Conservation (phyloP, 345 rosid genomes). For the Salix udensis region DNA sequence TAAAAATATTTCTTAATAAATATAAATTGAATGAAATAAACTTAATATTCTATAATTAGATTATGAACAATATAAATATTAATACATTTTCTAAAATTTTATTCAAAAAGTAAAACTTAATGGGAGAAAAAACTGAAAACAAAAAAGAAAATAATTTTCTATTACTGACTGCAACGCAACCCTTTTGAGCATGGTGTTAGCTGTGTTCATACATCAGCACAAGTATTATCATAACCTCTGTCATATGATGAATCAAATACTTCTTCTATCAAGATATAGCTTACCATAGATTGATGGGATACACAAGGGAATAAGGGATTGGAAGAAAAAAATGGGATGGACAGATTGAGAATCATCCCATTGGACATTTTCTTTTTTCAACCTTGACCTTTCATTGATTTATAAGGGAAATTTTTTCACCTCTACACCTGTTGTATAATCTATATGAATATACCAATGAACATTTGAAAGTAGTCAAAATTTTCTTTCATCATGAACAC, state of each 20-base stretch:
- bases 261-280: not conserved
- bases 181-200: too few species aligned
- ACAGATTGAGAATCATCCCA: not conserved
- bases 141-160: too few species aligned
- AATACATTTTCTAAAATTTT: too few species aligned
- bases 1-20: too few species aligned
- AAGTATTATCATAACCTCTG: not conserved
- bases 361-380: not conserved
- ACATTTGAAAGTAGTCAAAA: constrained; percentile 27
- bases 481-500: constrained; percentile 42
- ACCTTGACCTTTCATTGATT: constrained; percentile 16
- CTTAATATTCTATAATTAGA: too few species aligned
- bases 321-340: not conserved
- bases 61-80: too few species aligned
- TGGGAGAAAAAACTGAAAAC: too few species aligned
- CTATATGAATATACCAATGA: constrained; percentile 33
- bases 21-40: too few species aligned
- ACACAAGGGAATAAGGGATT: not conserved
- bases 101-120: too few species aligned
- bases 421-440: constrained; percentile 21
- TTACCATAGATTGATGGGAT: not conserved
- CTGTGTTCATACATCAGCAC: not conserved
- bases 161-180: too few species aligned
- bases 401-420: constrained; percentile 8
- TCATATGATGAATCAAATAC: not conserved